Conservation (phyloP, 2,329 filamentous ascomycete species). For the Epichloe coenophiala region DNA sequence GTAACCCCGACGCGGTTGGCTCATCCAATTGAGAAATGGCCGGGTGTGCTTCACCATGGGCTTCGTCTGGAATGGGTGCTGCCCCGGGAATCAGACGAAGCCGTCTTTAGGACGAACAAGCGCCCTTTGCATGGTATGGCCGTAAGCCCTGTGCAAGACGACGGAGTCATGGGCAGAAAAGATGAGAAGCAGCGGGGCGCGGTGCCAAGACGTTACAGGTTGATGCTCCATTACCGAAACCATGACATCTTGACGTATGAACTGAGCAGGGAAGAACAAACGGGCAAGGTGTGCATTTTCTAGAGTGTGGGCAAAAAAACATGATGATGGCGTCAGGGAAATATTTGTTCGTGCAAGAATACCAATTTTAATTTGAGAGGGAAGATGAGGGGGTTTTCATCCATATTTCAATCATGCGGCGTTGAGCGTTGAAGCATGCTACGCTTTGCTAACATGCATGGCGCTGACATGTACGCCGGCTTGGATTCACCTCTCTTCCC, state of each 20-base stretch:
- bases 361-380: too few relatives aligned
- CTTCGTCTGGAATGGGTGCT: constrained; percentile 42
- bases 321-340: neutral
- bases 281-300: constrained; percentile 23
- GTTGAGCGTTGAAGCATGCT: too few relatives aligned
- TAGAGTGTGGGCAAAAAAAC: constrained; percentile 8
- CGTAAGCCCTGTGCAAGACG: constrained; percentile 46
- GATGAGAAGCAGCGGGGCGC: constrained; percentile 10
- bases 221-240: constrained; percentile 61
- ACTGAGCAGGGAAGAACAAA: constrained; percentile 31
- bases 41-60: constrained; percentile 20
- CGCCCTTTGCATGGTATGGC: constrained; percentile 53
- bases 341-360: neutral
- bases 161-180: constrained; percentile 12
- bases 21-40: constrained; percentile 9
- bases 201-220: constrained; percentile 40
- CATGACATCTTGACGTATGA: constrained; percentile 60
- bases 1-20: constrained; percentile 37
- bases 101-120: constrained; percentile 25
- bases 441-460: too few relatives aligned
- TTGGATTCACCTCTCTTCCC: too few relatives aligned
- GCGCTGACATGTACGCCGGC: too few relatives aligned
- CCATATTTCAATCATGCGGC: too few relatives aligned
- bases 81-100: constrained; percentile 34
- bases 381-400: too few relatives aligned